These are phyloP conservation scores for Trifolium repens DNA, from an alignment of 306 rosid species.

Conservation along the genomic window DNA sequence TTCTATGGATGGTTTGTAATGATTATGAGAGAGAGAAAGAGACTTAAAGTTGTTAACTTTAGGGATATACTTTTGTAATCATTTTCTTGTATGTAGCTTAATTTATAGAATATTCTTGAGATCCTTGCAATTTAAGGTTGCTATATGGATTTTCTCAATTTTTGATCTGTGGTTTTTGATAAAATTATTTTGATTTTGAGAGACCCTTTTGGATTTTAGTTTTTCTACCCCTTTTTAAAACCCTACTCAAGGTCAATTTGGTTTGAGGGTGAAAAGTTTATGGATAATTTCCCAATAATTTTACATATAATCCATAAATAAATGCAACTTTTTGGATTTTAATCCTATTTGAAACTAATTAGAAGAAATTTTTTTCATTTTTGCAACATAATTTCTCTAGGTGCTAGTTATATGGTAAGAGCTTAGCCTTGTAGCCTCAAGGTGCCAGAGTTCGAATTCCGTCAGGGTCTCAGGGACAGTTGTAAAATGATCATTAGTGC, in stretches of 20 bases:
- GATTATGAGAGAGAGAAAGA: constrained; percentile 2
- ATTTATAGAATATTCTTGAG: constrained; percentile 33
- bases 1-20: constrained; percentile 19
- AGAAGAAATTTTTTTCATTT: constrained; percentile 28
- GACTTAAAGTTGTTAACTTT: constrained; percentile 36
- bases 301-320: not conserved
- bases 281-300: constrained; percentile 5
- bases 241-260: constrained; percentile 20
- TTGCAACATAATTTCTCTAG: not conserved
- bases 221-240: constrained; percentile 32
- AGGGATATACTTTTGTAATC: constrained; percentile 19
- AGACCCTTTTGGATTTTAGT: constrained; percentile 26
- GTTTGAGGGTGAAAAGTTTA: not conserved
- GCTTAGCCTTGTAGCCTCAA: too few relatives aligned
- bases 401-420: too few relatives aligned
- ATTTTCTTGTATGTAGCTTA: constrained; percentile 24
- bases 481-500: not conserved
- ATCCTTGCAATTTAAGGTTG: constrained; percentile 40
- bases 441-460: too few relatives aligned
- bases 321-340: not conserved
- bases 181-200: constrained; percentile 25
- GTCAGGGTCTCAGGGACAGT: too few relatives aligned
- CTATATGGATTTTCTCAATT: constrained; percentile 37
- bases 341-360: not conserved
- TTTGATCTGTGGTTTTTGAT: constrained; percentile 29